A percentile compares a stretch with the other conserved stretches of the same genome.
These are phyloP conservation scores for Mayamaea pseudoterrestris DNA, from an alignment of 108 stramenopile species.

Conservation along the genomic window DNA sequence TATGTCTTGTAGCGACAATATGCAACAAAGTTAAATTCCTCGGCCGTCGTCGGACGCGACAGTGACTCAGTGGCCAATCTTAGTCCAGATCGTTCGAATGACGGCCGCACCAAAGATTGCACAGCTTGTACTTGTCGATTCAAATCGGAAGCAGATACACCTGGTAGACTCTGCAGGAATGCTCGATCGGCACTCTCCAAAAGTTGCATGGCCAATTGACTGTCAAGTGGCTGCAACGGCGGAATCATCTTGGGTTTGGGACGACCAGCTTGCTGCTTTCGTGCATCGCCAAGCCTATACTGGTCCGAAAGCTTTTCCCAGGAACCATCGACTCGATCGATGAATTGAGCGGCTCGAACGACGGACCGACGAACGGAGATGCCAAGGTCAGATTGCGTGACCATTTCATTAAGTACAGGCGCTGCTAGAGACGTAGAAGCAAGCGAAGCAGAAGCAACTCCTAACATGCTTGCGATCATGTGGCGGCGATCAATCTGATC, in stretches of 20 bases:
- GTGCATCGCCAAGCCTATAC: slow-evolving; percentile 44
- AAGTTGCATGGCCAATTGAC: slow-evolving; percentile 15
- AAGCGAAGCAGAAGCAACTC: no score
- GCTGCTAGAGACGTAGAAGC: no score
- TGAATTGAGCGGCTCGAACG: slow-evolving; percentile 67
- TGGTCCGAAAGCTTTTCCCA: slow-evolving; percentile 73
- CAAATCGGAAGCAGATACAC: slow-evolving; percentile 3
- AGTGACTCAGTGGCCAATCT: background rate
- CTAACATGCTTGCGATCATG: no score
- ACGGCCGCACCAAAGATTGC: slow-evolving; percentile 21
- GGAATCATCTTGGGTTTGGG: slow-evolving; percentile 30
- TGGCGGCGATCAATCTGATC: no score
- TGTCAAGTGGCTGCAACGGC: slow-evolving; percentile 19
- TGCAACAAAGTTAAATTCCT: slow-evolving; percentile 55
- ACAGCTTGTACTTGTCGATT: slow-evolving; percentile 21
- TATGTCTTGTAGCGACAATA: slow-evolving; percentile 65
- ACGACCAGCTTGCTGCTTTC: slow-evolving; percentile 20
- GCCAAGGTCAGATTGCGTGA: slow-evolving; percentile 47
- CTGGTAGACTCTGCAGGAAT: slow-evolving; percentile 18
- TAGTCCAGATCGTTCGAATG: slow-evolving; percentile 37
- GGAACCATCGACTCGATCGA: slow-evolving; percentile 57
- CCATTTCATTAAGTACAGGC: slow-evolving; percentile 37
- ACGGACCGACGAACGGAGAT: slow-evolving; percentile 46
- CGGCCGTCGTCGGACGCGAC: slow-evolving; percentile 10
- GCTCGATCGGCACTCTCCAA: slow-evolving; percentile 21